These are phyloP conservation scores for Zarea fungicola DNA, from an alignment of 2,329 filamentous ascomycete species.

Conservation along the genomic window DNA sequence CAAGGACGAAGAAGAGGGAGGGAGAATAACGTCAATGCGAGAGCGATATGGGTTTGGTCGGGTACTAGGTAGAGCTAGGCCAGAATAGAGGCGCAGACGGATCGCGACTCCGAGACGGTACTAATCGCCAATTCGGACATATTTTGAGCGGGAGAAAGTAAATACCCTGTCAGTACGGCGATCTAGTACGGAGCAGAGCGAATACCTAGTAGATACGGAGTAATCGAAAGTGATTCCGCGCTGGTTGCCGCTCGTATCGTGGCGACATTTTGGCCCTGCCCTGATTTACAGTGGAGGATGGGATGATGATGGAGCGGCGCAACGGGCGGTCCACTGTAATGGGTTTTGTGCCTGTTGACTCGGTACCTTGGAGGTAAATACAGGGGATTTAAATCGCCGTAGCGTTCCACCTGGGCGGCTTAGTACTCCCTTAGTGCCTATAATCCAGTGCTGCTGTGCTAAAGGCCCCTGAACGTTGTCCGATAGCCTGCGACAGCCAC, in stretches of 20 bases:
- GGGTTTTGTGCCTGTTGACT: no score
- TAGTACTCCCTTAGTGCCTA: no score
- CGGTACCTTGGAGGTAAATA: no score
- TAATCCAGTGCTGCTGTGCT: no score
- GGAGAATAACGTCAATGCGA: no score
- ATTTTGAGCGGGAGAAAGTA: not conserved
- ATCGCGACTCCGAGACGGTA: not conserved
- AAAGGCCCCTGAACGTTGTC: no score
- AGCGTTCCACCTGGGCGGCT: not conserved
- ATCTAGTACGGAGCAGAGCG: not conserved
- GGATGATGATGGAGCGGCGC: not conserved
- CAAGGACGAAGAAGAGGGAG: not conserved
- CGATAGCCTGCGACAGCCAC: no score
- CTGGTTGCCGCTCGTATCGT: constrained; percentile 4
- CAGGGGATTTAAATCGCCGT: not conserved
- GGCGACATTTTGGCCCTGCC: not conserved
- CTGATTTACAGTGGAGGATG: not conserved
- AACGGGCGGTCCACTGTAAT: not conserved
- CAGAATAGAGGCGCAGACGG: not conserved
- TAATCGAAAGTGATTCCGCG: no score
- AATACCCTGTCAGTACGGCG: not conserved
- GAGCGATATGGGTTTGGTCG: no score
- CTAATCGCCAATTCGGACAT: constrained; percentile 4
- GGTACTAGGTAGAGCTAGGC: not conserved
- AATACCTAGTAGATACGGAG: not conserved